Percentiles rank a stretch among this genome's conserved stretches.
phyloP scores from a whole-genome alignment of 441 rosid genomes.

The Omphalea diandra region DNA sequence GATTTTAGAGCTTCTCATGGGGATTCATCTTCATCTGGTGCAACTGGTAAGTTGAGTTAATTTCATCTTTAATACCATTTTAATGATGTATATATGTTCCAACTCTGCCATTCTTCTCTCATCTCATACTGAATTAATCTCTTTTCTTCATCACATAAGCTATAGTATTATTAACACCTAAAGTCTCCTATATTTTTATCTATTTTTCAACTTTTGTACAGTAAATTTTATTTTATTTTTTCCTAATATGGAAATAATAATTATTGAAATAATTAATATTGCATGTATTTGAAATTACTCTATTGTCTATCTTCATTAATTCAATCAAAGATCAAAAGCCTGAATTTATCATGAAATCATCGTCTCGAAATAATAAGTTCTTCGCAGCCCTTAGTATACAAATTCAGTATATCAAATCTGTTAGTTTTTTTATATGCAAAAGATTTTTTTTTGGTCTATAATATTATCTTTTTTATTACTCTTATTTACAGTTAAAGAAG shows the following conservation, averaged over 20 bases:
- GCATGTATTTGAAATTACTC: slow-evolving; percentile 20
- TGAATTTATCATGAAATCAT: neutral
- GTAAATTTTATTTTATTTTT: neutral
- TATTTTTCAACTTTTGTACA: neutral
- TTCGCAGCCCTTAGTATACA: neutral
- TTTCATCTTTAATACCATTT: neutral
- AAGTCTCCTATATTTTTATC: neutral
- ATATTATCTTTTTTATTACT: neutral
- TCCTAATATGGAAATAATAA: no score
- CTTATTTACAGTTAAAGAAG: slow-evolving; percentile 36
- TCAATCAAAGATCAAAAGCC: neutral
- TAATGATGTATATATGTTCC: no score
- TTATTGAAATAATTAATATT: slow-evolving; percentile 7
- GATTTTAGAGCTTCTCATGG: slow-evolving; percentile 27
- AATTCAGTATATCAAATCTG: no score
- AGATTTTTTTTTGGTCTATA: no score
- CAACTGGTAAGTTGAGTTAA: slow-evolving; percentile 30
- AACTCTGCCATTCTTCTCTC: neutral
- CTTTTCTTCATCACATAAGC: neutral
- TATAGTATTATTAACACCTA: neutral
- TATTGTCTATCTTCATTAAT: neutral
- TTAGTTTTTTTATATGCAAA: no score
- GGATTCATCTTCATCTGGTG: slow-evolving; percentile 37
- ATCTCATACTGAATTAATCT: no score
- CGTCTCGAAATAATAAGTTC: slow-evolving; percentile 8